Evolutionary conservation across 345 rosid genomes (phyloP).

Genomic region (Rhizophora mangle): DNA sequence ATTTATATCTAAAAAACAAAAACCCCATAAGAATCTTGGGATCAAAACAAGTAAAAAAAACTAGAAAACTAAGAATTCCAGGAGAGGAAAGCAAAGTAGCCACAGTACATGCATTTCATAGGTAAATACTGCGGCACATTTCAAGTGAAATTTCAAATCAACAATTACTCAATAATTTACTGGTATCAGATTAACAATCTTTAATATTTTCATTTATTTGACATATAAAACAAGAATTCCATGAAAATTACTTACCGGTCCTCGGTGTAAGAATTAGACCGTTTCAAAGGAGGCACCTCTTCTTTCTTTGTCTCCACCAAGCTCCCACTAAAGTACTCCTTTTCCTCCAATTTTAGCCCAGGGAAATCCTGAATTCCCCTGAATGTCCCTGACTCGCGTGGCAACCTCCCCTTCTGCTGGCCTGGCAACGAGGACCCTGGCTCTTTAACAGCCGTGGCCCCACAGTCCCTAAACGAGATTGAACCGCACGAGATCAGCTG

Average conservation of each 20-base stretch:
- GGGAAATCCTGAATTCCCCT: slow-evolving; percentile 35
- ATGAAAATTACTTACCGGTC: slow-evolving; percentile 47
- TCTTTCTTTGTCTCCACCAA: slow-evolving; percentile 72
- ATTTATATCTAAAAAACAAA: not conserved
- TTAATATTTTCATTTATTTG: not conserved
- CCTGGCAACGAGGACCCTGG: slow-evolving; percentile 57
- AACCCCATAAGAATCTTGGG: slow-evolving; percentile 10
- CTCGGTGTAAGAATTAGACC: slow-evolving; percentile 80
- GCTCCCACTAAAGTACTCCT: slow-evolving; percentile 94
- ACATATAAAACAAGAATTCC: not conserved
- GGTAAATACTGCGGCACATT: not conserved
- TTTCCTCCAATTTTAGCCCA: slow-evolving; percentile 70
- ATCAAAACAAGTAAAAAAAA: slow-evolving; percentile 6
- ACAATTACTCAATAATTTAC: not conserved
- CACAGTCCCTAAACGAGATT: slow-evolving; percentile 72
- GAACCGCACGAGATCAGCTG: slow-evolving; percentile 91
- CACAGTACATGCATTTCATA: not conserved
- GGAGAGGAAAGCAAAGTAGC: slow-evolving; percentile 6
- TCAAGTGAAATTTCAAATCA: slow-evolving; percentile 14
- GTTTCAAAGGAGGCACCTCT: slow-evolving; percentile 51
- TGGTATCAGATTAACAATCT: no score
- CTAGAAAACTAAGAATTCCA: slow-evolving; percentile 1
- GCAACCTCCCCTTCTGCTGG: slow-evolving; percentile 43
- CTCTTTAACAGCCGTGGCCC: slow-evolving; percentile 55
- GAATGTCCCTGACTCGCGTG: slow-evolving; percentile 34